These are phyloP conservation scores for Curvularia sp. DNA, from an alignment of 2,329 filamentous ascomycete species.

Conservation along the genomic window DNA sequence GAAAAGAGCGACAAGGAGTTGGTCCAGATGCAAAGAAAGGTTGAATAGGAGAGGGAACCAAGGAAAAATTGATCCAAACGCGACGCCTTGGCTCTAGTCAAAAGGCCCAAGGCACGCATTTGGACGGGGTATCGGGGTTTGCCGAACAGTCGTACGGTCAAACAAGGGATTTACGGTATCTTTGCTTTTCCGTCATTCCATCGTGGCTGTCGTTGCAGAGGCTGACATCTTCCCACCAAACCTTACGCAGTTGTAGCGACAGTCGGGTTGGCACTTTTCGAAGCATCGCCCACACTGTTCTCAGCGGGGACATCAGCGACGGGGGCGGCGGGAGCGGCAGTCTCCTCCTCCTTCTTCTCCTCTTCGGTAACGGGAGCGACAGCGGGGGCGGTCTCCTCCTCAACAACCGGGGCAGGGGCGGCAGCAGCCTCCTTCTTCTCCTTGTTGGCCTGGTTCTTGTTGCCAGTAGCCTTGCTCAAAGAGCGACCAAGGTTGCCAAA, in stretches of 20 bases:
- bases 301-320: constrained; percentile 46
- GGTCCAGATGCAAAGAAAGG: constrained; percentile 36
- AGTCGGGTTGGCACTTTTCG: constrained; percentile 48
- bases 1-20: constrained; percentile 41
- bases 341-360: constrained; percentile 40
- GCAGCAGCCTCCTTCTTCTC: constrained; percentile 45
- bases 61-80: constrained; percentile 44
- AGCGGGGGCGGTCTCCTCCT: constrained; percentile 34
- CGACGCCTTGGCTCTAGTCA: constrained; percentile 31
- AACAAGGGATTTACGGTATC: constrained; percentile 50
- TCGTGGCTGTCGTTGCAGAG: constrained; percentile 52
- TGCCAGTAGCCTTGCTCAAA: constrained; percentile 51
- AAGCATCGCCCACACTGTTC: constrained; percentile 50
- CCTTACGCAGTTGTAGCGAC: constrained; percentile 54
- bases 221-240: constrained; percentile 51
- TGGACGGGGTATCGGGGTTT: constrained; percentile 45
- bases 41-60: constrained; percentile 42
- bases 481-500: constrained; percentile 71
- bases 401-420: constrained; percentile 44
- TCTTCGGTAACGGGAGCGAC: constrained; percentile 35
- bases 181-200: constrained; percentile 55
- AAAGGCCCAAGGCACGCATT: constrained; percentile 35
- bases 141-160: constrained; percentile 50
- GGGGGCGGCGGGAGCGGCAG: constrained; percentile 30
- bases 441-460: constrained; percentile 50